Percentiles rank a stretch among this genome's conserved stretches.
Conservation (phyloP, 257 asterid species). For the Solanum phureja region DNA sequence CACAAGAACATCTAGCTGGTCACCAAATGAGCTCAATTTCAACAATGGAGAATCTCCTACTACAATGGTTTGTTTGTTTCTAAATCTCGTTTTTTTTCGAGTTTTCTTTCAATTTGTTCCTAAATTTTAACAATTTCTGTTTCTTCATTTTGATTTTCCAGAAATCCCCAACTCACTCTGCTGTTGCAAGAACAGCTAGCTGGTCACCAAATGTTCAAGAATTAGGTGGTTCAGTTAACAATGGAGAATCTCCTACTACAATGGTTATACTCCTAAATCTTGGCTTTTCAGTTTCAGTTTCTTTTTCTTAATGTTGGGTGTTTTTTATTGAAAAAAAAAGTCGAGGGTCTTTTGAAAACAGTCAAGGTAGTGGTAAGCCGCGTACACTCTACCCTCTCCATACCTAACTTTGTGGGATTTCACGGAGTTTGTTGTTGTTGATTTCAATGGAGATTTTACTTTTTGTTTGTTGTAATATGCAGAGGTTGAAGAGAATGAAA, state of each 20-base stretch:
- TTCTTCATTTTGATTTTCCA: neutral
- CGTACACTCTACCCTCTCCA: neutral
- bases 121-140: neutral
- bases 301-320: neutral
- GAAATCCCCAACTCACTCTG: neutral
- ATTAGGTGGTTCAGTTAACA: neutral
- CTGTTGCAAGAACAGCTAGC: neutral
- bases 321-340: no score
- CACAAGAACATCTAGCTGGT: neutral
- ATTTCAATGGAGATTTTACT: neutral
- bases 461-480: neutral
- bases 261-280: neutral
- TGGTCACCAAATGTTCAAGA: neutral
- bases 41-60: neutral
- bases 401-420: no score
- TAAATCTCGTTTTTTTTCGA: neutral
- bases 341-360: no score
- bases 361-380: neutral
- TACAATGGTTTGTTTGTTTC: neutral
- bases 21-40: neutral
- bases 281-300: neutral
- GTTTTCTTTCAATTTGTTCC: neutral
- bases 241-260: neutral
- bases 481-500: neutral
- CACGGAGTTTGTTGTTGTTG: neutral